Evolutionary conservation across 371 early-diverging fungal species (phyloP).

Genomic region (Mortierella sp.): DNA sequence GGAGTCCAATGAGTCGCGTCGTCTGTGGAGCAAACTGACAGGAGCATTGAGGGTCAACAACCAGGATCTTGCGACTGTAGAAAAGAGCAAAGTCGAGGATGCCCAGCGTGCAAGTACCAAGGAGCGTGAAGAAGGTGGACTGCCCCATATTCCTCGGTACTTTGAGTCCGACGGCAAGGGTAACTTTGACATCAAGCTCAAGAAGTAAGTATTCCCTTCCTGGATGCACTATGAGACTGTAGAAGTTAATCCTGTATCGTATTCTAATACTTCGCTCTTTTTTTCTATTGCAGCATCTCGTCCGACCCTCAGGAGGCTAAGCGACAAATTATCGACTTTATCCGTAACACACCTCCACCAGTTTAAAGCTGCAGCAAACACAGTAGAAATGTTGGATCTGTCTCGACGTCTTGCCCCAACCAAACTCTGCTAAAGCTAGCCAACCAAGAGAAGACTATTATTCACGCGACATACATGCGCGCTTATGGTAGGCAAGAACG

Average conservation of each 20-base stretch:
- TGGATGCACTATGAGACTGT: too few relatives aligned
- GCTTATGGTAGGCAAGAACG: not conserved
- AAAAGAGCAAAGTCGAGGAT: constrained; percentile 90
- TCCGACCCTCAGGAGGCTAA: constrained; percentile 47
- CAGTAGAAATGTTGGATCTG: not conserved
- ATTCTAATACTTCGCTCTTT: not conserved
- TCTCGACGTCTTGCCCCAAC: not conserved
- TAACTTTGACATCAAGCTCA: constrained; percentile 43
- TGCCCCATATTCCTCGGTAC: constrained; percentile 27
- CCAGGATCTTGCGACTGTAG: constrained; percentile 84
- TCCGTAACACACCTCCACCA: constrained; percentile 38
- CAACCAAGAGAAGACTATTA: not conserved
- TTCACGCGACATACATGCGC: constrained; percentile 1
- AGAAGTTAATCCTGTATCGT: not conserved
- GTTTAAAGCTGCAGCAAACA: not conserved
- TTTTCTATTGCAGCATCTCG: constrained; percentile 24
- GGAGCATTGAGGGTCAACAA: constrained; percentile 78
- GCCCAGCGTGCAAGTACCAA: constrained; percentile 81
- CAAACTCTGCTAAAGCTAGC: too few relatives aligned
- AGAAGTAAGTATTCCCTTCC: constrained; percentile 30
- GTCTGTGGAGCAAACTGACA: constrained; percentile 90
- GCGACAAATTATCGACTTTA: constrained; percentile 44
- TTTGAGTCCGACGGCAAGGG: constrained; percentile 39
- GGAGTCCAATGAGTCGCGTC: constrained; percentile 89
- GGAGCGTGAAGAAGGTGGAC: constrained; percentile 67